These are phyloP conservation scores for Candolleomyces eurysporus DNA, from an alignment of 768 basidiomycete species.

Conservation along the genomic window DNA sequence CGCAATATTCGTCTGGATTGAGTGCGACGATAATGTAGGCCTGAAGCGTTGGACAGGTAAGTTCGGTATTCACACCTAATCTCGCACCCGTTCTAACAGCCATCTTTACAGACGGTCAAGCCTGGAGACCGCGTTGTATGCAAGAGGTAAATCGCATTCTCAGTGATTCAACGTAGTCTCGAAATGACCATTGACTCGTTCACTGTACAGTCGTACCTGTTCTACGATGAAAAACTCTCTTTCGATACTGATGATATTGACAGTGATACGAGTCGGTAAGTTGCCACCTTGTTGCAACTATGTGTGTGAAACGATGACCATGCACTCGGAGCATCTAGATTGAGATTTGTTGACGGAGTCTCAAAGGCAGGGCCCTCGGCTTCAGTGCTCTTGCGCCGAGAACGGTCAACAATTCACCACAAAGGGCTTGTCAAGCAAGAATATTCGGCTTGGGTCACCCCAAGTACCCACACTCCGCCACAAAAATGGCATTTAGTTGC, in stretches of 20 bases:
- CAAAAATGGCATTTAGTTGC: conserved; percentile 69
- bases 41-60: conserved; percentile 65
- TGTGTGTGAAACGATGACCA: no score
- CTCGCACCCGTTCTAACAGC: not conserved
- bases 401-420: conserved; percentile 51
- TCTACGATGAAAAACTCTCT: conserved; percentile 62
- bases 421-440: conserved; percentile 66
- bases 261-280: conserved; percentile 39
- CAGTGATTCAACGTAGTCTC: conserved; percentile 5
- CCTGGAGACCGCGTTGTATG: conserved; percentile 70
- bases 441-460: conserved; percentile 63
- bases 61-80: not conserved
- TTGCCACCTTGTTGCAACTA: conserved; percentile 1
- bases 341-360: conserved; percentile 59
- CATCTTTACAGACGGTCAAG: conserved; percentile 48
- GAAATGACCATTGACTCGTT: conserved; percentile 2
- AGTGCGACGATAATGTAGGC: conserved; percentile 63
- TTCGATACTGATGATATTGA: conserved; percentile 39
- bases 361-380: conserved; percentile 49
- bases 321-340: conserved; percentile 34
- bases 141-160: conserved; percentile 40
- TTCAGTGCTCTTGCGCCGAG: conserved; percentile 56
- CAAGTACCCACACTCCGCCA: conserved; percentile 41
- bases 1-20: conserved; percentile 69
- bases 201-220: conserved; percentile 56